A percentile compares a stretch with the other conserved stretches of the same genome.
phyloP scores from a whole-genome alignment of 2,329 filamentous ascomycete species.

The Coleophoma eucalyptorum region DNA sequence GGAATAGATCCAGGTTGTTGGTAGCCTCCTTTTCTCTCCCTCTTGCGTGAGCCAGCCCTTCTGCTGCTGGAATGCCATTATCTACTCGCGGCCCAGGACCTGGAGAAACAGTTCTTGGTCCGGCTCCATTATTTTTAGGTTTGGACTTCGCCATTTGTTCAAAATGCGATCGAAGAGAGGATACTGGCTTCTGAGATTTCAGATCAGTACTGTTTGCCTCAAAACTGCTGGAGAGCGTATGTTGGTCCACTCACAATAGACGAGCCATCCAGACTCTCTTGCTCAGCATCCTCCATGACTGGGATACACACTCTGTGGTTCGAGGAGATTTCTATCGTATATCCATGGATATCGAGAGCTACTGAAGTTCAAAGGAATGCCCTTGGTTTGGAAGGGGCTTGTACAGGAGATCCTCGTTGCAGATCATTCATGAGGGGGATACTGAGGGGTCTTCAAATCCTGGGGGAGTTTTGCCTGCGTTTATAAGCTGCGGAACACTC shows the following conservation, averaged over 20 bases:
- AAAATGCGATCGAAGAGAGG: constrained; percentile 75
- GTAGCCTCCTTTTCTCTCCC: constrained; percentile 18
- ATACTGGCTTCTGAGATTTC: constrained; percentile 66
- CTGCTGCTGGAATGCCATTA: constrained; percentile 8
- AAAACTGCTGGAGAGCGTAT: background rate
- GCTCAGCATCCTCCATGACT: constrained; percentile 38
- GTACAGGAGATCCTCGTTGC: background rate
- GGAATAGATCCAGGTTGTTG: constrained; percentile 16
- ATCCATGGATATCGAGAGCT: constrained; percentile 11
- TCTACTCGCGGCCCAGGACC: constrained; percentile 16
- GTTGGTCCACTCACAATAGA: constrained; percentile 57
- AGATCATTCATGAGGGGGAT: background rate
- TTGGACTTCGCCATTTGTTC: constrained; percentile 65
- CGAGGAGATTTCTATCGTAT: constrained; percentile 6
- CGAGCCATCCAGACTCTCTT: constrained; percentile 68
- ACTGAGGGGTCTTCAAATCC: background rate
- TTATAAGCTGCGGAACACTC: background rate
- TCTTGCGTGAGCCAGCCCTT: constrained; percentile 14
- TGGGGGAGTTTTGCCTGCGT: no score
- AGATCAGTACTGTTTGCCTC: constrained; percentile 4
- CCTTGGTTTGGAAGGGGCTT: no score
- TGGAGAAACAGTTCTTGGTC: constrained; percentile 19
- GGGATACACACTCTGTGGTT: background rate
- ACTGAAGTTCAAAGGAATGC: background rate
- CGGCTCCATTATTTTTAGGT: constrained; percentile 26